Percentiles rank a stretch among this genome's conserved stretches.
Conservation (phyloP, 129 eudicot species). For the Tagetes erecta region DNA sequence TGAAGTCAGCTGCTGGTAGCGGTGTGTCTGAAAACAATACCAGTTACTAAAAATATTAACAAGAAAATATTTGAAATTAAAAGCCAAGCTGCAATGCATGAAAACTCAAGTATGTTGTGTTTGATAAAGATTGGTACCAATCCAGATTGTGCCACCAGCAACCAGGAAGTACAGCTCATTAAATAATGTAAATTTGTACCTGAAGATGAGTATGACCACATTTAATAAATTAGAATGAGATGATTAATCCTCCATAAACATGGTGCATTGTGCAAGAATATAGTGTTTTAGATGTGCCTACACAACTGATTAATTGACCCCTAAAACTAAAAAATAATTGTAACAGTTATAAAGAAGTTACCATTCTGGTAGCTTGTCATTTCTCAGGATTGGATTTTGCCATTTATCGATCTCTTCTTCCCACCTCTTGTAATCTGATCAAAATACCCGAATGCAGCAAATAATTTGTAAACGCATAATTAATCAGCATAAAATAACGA, state of each 20-base stretch:
- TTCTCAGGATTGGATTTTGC: constrained; percentile 88
- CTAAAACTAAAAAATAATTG: not conserved
- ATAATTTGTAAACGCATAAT: not conserved
- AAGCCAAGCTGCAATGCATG: constrained; percentile 6
- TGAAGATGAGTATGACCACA: constrained; percentile 28
- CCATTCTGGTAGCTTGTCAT: constrained; percentile 93
- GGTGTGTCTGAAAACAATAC: constrained; percentile 47
- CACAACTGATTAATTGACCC: not conserved
- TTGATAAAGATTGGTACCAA: constrained; percentile 48
- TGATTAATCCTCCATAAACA: not conserved
- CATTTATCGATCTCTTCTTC: constrained; percentile 95
- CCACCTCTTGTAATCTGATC: constrained; percentile 85
- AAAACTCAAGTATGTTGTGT: not conserved
- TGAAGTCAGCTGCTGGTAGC: constrained; percentile 49
- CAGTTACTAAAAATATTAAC: not conserved
- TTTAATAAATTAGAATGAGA: not conserved
- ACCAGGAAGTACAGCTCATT: constrained; percentile 97
- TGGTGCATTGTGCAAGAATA: constrained; percentile 3
- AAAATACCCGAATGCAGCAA: constrained; percentile 2
- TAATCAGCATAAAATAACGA: not conserved
- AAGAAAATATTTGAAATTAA: not conserved
- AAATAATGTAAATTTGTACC: constrained; percentile 96
- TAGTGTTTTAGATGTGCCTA: not conserved
- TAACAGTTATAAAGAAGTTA: constrained; percentile 25
- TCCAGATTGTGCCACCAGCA: constrained; percentile 97